Evolutionary conservation across 139 green algal species (phyloP).

Genomic region (Edaphochlamys debaryana): DNA sequence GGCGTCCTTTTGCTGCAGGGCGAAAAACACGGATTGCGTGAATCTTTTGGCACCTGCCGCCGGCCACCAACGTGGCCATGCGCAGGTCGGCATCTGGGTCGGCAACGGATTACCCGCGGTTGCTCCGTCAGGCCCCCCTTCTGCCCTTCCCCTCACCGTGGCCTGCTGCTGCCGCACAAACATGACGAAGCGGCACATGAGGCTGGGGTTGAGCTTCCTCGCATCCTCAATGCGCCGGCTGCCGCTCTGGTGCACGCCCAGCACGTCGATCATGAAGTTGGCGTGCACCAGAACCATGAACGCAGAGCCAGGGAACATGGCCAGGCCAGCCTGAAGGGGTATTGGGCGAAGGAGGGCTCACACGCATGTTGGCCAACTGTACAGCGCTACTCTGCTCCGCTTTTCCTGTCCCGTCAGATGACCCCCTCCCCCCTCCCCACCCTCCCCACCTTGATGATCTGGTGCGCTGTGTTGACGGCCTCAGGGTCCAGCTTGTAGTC

Average conservation of each 20-base stretch:
- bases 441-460: slow-evolving; percentile 11
- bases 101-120: too few relatives aligned
- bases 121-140: too few relatives aligned
- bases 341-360: not conserved
- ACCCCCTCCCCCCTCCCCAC: too few relatives aligned
- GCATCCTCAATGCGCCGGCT: slow-evolving; percentile 34
- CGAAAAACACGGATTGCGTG: too few relatives aligned
- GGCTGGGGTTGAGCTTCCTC: slow-evolving; percentile 12
- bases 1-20: not conserved
- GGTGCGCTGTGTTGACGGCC: not conserved
- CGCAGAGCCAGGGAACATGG: slow-evolving; percentile 26
- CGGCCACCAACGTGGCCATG: too few relatives aligned
- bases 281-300: slow-evolving; percentile 34
- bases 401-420: too few relatives aligned
- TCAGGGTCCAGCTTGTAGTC: not conserved
- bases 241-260: not conserved
- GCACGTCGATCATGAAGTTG: slow-evolving; percentile 43
- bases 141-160: slow-evolving; percentile 17
- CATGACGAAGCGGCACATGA: slow-evolving; percentile 36
- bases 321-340: slow-evolving; percentile 18
- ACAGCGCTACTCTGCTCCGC: too few relatives aligned
- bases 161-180: slow-evolving; percentile 33
- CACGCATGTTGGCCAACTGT: too few relatives aligned
- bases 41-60: too few relatives aligned
- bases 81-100: too few relatives aligned